Evolutionary conservation across 2,329 filamentous ascomycete species (phyloP), one percentile per base, ranked within the genome.

Genomic region (Thelonectria blattea): DNA sequence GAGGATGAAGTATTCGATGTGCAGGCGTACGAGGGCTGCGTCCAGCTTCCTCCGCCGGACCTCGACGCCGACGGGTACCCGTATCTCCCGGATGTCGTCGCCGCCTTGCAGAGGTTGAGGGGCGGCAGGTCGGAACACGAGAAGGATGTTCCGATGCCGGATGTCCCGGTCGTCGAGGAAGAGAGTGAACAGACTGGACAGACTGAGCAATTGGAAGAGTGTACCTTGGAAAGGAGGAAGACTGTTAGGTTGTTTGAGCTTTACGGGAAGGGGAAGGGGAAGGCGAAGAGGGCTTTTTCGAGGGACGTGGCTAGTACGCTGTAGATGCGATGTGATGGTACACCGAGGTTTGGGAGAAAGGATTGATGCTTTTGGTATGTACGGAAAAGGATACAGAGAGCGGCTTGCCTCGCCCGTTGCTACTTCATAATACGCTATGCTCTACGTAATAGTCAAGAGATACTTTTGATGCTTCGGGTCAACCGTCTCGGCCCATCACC

Each of bases 21-120:
- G 1, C 22, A 39, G 4, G 53, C 61, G 11, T 64, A 43, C 60
- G 53, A 73, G 32, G 69, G 71, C 3, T 68, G 68, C 8, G 58
- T 73, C 3, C 70, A 72, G 27, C 64, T 70, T 2, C 71, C 72
- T 3, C 65, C 69, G 1, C 71, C 72, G 0, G 43, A 61, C 1
- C n/a, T 66, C 3, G 64, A 68, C n/a, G 32, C 45, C 5, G 15
- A 56, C 7, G 70, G 65, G 7, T 49, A 52, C 1, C n/a, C 49
- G 3, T 46, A 30, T 14, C 57, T 71, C 7, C 67, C 68, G 2
- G 5, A 55, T 4, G 37, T 70, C 1, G 66, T 71, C 12, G 27
- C 45, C 5, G 55, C 64, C 10, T n/a, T 71, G 9, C 65, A 68
- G 14, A 46, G 41, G 18, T 18, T 63, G 30, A 63, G 66, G n/a